Evolutionary conservation across 352 stramenopile genomes (phyloP).

Genomic region (Globisporangium canariense): DNA sequence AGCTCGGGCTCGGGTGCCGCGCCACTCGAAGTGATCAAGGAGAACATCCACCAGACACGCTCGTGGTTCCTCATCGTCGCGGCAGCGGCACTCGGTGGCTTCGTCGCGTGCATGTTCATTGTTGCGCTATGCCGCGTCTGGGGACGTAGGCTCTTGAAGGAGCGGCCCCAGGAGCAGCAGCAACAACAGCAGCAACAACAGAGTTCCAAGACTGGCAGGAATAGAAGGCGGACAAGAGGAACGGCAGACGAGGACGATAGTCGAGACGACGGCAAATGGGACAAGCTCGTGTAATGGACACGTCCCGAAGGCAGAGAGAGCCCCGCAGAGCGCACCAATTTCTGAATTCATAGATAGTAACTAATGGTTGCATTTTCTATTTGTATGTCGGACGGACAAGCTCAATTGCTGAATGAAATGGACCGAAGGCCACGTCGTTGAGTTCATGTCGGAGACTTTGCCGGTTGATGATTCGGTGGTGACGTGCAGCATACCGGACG

Average conservation of each 20-base stretch:
- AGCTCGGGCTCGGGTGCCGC: neutral
- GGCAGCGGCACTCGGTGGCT: slow-evolving; percentile 15
- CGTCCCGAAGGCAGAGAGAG: neutral
- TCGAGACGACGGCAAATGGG: slow-evolving; percentile 1
- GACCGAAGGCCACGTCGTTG: neutral
- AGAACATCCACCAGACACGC: slow-evolving; percentile 23
- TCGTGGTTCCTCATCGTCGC: slow-evolving; percentile 35
- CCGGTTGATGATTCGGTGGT: neutral
- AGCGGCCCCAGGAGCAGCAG: neutral
- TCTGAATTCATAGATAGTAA: neutral
- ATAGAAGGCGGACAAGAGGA: neutral
- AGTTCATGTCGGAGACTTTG: too few species aligned
- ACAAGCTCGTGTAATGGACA: neutral
- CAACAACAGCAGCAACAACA: neutral
- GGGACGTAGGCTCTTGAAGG: neutral
- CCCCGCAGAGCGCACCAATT: neutral
- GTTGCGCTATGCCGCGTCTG: slow-evolving; percentile 3
- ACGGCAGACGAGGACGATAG: neutral
- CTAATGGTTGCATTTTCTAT: too few species aligned
- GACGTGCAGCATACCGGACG: too few species aligned
- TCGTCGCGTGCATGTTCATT: slow-evolving; percentile 18
- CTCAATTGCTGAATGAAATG: neutral
- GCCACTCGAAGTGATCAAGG: slow-evolving; percentile 14
- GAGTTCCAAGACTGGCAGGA: neutral
- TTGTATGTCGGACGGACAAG: too few species aligned